A percentile compares a stretch with the other conserved stretches of the same genome.
These are phyloP conservation scores for Pterocarpus macrocarpus DNA, from an alignment of 306 rosid species.

Conservation along the genomic window DNA sequence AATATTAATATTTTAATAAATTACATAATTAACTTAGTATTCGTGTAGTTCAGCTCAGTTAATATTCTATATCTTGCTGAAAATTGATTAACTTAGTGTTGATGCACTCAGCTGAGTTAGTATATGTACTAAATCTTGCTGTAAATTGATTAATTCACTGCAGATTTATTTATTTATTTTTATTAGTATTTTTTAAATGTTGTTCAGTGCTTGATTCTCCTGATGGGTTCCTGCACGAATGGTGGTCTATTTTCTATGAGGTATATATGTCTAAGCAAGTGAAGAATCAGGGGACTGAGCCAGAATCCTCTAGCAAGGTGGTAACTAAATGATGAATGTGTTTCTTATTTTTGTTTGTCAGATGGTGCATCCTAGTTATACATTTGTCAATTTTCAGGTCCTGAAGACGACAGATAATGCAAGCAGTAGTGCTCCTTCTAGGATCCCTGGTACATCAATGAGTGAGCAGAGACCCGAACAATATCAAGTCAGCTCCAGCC, in stretches of 20 bases:
- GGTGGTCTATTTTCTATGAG: constrained; percentile 69
- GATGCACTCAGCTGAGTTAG: not conserved
- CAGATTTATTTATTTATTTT: not conserved
- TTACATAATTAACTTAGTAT: constrained; percentile 17
- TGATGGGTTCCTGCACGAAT: constrained; percentile 63
- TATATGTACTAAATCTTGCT: constrained; percentile 11
- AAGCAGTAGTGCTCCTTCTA: constrained; percentile 10
- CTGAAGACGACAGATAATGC: constrained; percentile 37
- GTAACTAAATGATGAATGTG: constrained; percentile 1
- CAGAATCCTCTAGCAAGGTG: constrained; percentile 49
- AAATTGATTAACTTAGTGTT: constrained; percentile 31
- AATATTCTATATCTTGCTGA: constrained; percentile 1
- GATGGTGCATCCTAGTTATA: not conserved
- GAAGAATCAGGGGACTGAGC: constrained; percentile 24
- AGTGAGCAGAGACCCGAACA: constrained; percentile 48
- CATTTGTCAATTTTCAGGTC: constrained; percentile 52
- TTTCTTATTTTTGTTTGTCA: constrained; percentile 11
- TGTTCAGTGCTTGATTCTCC: constrained; percentile 49
- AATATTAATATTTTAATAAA: not conserved
- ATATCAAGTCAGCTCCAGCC: constrained; percentile 32
- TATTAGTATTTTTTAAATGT: not conserved
- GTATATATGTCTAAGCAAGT: constrained; percentile 1
- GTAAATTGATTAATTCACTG: constrained; percentile 26
- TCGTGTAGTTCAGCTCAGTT: not conserved
- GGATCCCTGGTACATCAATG: constrained; percentile 38